phyloP scores from a whole-genome alignment of 2,329 filamentous ascomycete genomes.

The Colletotrichum spinosum region DNA sequence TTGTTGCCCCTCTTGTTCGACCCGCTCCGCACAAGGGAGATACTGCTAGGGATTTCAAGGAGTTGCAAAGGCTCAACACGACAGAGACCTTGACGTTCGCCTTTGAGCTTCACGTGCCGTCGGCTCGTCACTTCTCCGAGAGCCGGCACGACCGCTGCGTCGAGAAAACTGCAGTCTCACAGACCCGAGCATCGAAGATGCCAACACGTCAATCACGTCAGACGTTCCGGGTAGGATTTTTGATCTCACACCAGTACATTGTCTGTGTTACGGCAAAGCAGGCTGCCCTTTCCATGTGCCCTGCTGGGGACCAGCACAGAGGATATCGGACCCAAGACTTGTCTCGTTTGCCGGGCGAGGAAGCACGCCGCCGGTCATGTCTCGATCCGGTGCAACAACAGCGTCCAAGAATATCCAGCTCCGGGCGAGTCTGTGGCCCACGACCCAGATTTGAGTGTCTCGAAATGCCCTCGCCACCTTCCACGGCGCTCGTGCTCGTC shows the following conservation, averaged over 20 bases:
- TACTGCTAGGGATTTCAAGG: neutral
- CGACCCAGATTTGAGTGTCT: slow-evolving; percentile 8
- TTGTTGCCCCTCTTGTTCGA: slow-evolving; percentile 6
- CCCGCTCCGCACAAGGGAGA: slow-evolving; percentile 8
- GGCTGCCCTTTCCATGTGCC: neutral
- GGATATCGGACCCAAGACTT: slow-evolving; percentile 20
- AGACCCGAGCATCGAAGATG: slow-evolving; percentile 9
- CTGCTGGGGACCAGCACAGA: slow-evolving; percentile 1
- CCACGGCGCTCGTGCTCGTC: neutral
- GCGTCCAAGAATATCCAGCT: slow-evolving; percentile 28
- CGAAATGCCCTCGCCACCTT: slow-evolving; percentile 4
- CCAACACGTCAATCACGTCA: neutral
- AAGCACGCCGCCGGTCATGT: slow-evolving; percentile 1
- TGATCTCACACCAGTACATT: too few relatives aligned
- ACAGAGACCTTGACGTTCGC: neutral
- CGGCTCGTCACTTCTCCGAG: too few relatives aligned
- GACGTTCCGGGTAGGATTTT: too few relatives aligned
- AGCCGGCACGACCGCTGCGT: too few relatives aligned
- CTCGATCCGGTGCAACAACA: slow-evolving; percentile 9
- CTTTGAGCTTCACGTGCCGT: too few relatives aligned
- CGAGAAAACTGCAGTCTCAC: too few relatives aligned
- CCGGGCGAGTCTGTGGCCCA: slow-evolving; percentile 19
- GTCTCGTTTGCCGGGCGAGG: slow-evolving; percentile 15
- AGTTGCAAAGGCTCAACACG: neutral
- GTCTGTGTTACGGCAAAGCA: too few relatives aligned